Base-by-base conservation (phyloP, 1,284 basidiomycete genomes). In the Cryptococcus amylolentus region DNA sequence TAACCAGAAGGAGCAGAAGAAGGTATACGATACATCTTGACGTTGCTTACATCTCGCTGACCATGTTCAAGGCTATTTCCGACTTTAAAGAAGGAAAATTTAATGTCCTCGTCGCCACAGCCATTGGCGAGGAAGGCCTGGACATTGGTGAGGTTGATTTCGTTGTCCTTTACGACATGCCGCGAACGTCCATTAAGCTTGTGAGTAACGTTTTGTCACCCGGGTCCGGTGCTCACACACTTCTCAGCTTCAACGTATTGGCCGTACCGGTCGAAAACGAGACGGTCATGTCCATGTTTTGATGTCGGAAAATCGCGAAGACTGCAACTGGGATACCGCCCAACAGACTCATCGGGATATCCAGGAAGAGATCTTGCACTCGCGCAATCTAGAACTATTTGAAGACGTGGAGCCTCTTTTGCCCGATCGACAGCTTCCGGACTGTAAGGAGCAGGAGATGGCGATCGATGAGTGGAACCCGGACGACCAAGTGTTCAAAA, bases 71-170 rank as follows among this genome's bases (percentile, higher is more conserved):
- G 68, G 68, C 65, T 38, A 90, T 98, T 65, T 78, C 84, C 55
- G 84, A 86, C 58, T 98, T 98, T 81, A 94, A 94, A 75, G 78
- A 79, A 3, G 92, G 91, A 35, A 86, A 86, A 56, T 91, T 84
- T 76, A 98, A 98, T 66, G 87, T 98, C 35, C 80, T 99, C 5
- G 95, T 99, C 2, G 89, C 95, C 0, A 98, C 96, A 0, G 96
- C 89, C 3, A 93, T 99, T 57, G 96, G 96, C 31, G 96, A 99
- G 78, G 96, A 99, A 76, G 96, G 96, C 60, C 81, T 99, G n/a
- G 96, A 99, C 73, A 98, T 99, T 56, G 96, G 96, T 47, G 94
- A 97, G 70, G 88, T 99, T n/a, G 96, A 99, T 73, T 82, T 95
- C 70, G 96, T 97, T 54, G 82, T 97, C 43, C 96, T 94, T 70